These are phyloP conservation scores for Neocucurbitaria cava DNA, from an alignment of 2,329 filamentous ascomycete genomes.

Conservation along the genomic window DNA sequence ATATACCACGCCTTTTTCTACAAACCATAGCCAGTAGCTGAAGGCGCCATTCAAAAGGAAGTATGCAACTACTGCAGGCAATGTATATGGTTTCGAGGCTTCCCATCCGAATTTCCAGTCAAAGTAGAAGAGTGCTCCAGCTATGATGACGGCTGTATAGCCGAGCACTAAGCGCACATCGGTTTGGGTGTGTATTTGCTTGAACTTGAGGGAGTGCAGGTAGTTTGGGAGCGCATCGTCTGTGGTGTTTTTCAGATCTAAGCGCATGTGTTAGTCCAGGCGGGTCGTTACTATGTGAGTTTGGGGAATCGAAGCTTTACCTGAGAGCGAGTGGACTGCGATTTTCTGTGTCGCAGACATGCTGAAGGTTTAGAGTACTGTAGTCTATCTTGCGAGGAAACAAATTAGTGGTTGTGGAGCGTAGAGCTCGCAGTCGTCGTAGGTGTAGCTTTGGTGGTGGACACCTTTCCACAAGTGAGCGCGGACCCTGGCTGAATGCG, in stretches of 20 bases:
- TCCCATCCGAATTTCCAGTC: slow-evolving; percentile 95
- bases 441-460: slow-evolving; percentile 32
- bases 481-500: slow-evolving; percentile 37
- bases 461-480: slow-evolving; percentile 46
- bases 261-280: slow-evolving; percentile 16
- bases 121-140: slow-evolving; percentile 84
- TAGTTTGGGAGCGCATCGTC: slow-evolving; percentile 96
- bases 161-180: slow-evolving; percentile 86
- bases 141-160: slow-evolving; percentile 80
- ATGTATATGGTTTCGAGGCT: slow-evolving; percentile 79
- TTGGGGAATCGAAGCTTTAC: slow-evolving; percentile 49
- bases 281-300: neutral
- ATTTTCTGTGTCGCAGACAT: slow-evolving; percentile 60
- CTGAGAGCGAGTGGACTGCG: slow-evolving; percentile 71
- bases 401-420: slow-evolving; percentile 6
- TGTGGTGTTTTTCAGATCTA: slow-evolving; percentile 95
- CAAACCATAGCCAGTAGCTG: slow-evolving; percentile 82
- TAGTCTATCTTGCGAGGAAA: neutral
- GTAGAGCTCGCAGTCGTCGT: slow-evolving; percentile 10
- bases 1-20: slow-evolving; percentile 85
- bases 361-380: neutral
- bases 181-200: slow-evolving; percentile 78
- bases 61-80: slow-evolving; percentile 80
- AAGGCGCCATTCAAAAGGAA: slow-evolving; percentile 78
- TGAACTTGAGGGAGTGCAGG: slow-evolving; percentile 85